A percentile compares a stretch with the other conserved stretches of the same genome.
Evolutionary conservation across 2,329 filamentous ascomycete genomes (phyloP).

Genomic region (Alternaria brassicicola): DNA sequence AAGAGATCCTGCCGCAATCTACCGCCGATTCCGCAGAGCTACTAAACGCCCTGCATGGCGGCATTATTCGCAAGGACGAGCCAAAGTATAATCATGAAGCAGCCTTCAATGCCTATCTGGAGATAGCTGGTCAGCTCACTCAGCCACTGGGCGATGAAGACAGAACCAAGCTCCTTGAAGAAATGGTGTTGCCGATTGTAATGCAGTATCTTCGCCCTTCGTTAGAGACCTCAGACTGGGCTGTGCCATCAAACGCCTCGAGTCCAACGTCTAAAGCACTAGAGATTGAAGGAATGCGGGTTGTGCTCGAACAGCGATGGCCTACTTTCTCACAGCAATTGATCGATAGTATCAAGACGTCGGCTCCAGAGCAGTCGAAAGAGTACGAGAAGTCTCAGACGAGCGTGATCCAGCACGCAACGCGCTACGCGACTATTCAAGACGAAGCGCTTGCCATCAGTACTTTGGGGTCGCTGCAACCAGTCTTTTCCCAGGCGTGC

Average conservation of each 20-base stretch:
- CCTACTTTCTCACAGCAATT: constrained; percentile 64
- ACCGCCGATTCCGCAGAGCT: constrained; percentile 65
- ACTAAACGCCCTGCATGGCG: constrained; percentile 70
- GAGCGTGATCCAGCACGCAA: constrained; percentile 67
- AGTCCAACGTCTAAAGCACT: constrained; percentile 52
- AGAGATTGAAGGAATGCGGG: constrained; percentile 51
- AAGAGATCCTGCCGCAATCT: constrained; percentile 60
- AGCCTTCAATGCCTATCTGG: constrained; percentile 79
- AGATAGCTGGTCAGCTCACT: constrained; percentile 59
- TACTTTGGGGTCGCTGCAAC: constrained; percentile 10
- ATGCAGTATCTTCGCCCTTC: constrained; percentile 59
- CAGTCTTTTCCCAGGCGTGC: constrained; percentile 44
- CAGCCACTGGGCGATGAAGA: constrained; percentile 53
- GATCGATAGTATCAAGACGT: constrained; percentile 71
- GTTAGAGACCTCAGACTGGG: constrained; percentile 57
- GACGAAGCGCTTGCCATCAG: constrained; percentile 22
- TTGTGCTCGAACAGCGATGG: constrained; percentile 66
- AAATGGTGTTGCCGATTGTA: constrained; percentile 60
- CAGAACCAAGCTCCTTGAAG: constrained; percentile 52
- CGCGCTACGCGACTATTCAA: constrained; percentile 67
- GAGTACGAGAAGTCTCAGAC: constrained; percentile 76
- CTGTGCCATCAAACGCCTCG: constrained; percentile 52
- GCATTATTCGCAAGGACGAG: constrained; percentile 77
- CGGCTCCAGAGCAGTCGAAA: constrained; percentile 80
- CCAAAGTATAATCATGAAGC: constrained; percentile 68